Base-by-base conservation (phyloP, 495 filamentous ascomycete genomes). In the Bacidia rubella region DNA sequence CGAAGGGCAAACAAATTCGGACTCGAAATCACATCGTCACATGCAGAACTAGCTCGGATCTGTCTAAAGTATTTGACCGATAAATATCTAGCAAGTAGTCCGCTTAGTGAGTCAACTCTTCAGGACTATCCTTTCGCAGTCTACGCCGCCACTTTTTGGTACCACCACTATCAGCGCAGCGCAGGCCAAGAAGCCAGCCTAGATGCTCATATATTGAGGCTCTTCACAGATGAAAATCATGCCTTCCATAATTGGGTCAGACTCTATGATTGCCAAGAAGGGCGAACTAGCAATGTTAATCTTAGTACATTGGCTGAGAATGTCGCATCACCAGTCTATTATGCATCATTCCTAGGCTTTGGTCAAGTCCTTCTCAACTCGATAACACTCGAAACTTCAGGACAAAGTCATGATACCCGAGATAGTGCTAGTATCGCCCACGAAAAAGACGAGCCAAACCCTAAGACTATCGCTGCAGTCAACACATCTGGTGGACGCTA, bases 51-150 rank as follows among this genome's bases (percentile, higher is more conserved):
- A 24, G 58, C 62, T 19, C 49, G 54, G 22, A 59, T 61, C 1
- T 68, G 66, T 47, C 55, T 65, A 17, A 54, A 58, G 15, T 68
- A 66, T 49, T 47, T 68, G 9, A 26, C 64, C 24, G 62, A 66
- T 11, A 47, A 47, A 15, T 1, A 47, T 47, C n/a, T n/a, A n/a
- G n/a, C n/a, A n/a, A n/a, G n/a, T n/a, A n/a, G n/a, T n/a, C n/a
- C n/a, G n/a, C n/a, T n/a, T n/a, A n/a, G n/a, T n/a, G n/a, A n/a
- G n/a, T n/a, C n/a, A n/a, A n/a, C n/a, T n/a, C n/a, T n/a, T n/a
- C n/a, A n/a, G n/a, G n/a, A n/a, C n/a, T n/a, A n/a, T n/a, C n/a
- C n/a, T n/a, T n/a, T n/a, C n/a, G n/a, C n/a, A n/a, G n/a, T n/a
- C n/a, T n/a, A n/a, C n/a, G n/a, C n/a, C n/a, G n/a, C n/a, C n/a